Evolutionary conservation across 2,329 filamentous ascomycete species (phyloP).

Genomic region (Geosmithia morbida): DNA sequence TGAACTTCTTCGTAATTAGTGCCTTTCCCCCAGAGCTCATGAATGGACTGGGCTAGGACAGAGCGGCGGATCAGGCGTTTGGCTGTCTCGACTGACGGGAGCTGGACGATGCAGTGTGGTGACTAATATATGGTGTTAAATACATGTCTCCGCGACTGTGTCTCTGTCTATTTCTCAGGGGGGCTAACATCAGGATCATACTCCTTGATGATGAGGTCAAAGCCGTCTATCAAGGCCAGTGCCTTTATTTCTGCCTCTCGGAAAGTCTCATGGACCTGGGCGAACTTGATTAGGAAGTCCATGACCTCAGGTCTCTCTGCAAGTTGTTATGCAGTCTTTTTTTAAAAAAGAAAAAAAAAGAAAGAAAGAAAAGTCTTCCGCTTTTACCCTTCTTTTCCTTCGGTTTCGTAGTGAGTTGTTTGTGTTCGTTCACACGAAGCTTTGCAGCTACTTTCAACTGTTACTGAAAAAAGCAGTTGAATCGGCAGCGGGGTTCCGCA

Average conservation of each 20-base stretch:
- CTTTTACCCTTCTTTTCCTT: not conserved
- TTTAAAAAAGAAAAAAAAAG: not conserved
- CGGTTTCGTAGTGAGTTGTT: not conserved
- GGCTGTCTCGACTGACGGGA: conserved; percentile 53
- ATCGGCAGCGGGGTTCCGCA: no score
- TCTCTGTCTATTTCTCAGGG: not conserved
- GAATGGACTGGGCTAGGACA: conserved; percentile 69
- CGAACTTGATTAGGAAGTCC: conserved; percentile 82
- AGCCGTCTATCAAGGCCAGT: conserved; percentile 52
- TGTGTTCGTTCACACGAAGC: not conserved
- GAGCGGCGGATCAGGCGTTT: conserved; percentile 56
- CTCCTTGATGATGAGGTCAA: conserved; percentile 57
- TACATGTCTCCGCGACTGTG: not conserved
- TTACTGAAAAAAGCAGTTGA: not conserved
- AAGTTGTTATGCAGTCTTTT: not conserved
- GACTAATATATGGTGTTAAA: conserved; percentile 36
- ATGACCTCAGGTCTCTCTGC: conserved; percentile 16
- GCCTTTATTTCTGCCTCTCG: conserved; percentile 72
- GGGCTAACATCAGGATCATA: conserved; percentile 59
- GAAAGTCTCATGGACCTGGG: conserved; percentile 84
- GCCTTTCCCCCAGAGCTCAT: conserved; percentile 78
- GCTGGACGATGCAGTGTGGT: conserved; percentile 67
- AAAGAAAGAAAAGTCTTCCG: not conserved
- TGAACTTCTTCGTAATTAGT: conserved; percentile 55
- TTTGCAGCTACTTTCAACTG: not conserved